phyloP scores from a whole-genome alignment of 805 yeast species.

The Pichia nakasei region DNA sequence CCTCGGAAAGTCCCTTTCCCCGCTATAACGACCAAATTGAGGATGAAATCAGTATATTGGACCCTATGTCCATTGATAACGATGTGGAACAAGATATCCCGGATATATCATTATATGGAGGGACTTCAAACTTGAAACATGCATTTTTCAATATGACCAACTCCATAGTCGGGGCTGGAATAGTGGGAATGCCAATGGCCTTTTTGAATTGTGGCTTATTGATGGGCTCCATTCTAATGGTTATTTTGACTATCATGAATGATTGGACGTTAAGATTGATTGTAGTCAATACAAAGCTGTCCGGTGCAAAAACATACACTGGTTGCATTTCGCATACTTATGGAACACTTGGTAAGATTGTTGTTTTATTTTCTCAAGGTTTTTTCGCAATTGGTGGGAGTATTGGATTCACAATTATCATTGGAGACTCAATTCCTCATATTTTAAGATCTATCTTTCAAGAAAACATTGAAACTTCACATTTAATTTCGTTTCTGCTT shows the following conservation, averaged over 20 bases:
- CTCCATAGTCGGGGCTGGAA: constrained; percentile 91
- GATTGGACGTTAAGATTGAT: constrained; percentile 84
- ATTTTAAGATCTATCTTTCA: constrained; percentile 60
- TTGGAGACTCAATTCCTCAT: constrained; percentile 93
- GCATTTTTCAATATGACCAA: constrained; percentile 98
- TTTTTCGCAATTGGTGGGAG: constrained; percentile 91
- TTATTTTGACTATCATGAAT: constrained; percentile 55
- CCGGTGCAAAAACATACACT: constrained; percentile 74
- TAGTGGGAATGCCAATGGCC: constrained; percentile 90
- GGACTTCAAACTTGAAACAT: constrained; percentile 53
- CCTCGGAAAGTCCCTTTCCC: background rate
- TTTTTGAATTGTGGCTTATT: constrained; percentile 69
- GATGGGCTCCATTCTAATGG: constrained; percentile 59
- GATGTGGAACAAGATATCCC: background rate
- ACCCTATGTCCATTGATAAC: constrained; percentile 7
- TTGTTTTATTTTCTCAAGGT: constrained; percentile 69
- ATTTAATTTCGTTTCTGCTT: constrained; percentile 45
- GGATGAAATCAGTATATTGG: constrained; percentile 10
- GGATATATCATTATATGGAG: background rate
- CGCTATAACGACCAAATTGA: constrained; percentile 8
- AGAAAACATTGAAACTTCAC: constrained; percentile 24
- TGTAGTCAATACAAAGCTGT: constrained; percentile 70
- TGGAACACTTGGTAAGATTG: constrained; percentile 61
- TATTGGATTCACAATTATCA: constrained; percentile 87
- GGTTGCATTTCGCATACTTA: constrained; percentile 75